Conservation (phyloP, 2,329 filamentous ascomycete species). For the Diplodia mutila region DNA sequence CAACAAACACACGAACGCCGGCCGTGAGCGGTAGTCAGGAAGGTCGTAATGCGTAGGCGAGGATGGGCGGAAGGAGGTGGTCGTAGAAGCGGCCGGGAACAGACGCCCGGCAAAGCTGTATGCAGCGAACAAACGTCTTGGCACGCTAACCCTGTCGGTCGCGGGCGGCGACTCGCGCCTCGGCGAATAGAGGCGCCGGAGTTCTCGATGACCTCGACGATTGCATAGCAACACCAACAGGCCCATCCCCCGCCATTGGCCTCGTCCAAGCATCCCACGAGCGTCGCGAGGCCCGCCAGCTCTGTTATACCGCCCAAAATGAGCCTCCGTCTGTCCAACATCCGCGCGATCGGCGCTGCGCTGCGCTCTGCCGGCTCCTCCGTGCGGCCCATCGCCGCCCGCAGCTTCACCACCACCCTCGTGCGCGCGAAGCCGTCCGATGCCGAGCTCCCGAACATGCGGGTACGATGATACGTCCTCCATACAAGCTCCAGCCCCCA, state of each 20-base stretch:
- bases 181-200: slow-evolving; percentile 16
- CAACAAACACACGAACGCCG: slow-evolving; percentile 25
- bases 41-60: slow-evolving; percentile 23
- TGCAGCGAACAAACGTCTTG: background rate
- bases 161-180: background rate
- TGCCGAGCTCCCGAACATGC: slow-evolving; percentile 52
- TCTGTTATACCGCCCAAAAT: slow-evolving; percentile 34
- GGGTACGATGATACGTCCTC: slow-evolving; percentile 35
- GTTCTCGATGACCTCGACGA: slow-evolving; percentile 25
- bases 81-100: slow-evolving; percentile 20
- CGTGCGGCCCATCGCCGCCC: slow-evolving; percentile 35
- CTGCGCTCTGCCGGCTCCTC: slow-evolving; percentile 41
- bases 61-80: slow-evolving; percentile 24
- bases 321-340: slow-evolving; percentile 46
- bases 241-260: slow-evolving; percentile 7
- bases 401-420: slow-evolving; percentile 49
- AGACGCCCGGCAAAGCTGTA: slow-evolving; percentile 20
- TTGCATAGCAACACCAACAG: slow-evolving; percentile 9
- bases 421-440: slow-evolving; percentile 50
- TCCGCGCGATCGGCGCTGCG: slow-evolving; percentile 44
- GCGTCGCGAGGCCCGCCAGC: slow-evolving; percentile 33
- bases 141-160: slow-evolving; percentile 14
- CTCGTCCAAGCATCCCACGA: slow-evolving; percentile 29
- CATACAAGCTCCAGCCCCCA: background rate
- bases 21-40: slow-evolving; percentile 21